phyloP scores from a whole-genome alignment of 495 filamentous ascomycete genomes.

The Tuber magnatum region DNA sequence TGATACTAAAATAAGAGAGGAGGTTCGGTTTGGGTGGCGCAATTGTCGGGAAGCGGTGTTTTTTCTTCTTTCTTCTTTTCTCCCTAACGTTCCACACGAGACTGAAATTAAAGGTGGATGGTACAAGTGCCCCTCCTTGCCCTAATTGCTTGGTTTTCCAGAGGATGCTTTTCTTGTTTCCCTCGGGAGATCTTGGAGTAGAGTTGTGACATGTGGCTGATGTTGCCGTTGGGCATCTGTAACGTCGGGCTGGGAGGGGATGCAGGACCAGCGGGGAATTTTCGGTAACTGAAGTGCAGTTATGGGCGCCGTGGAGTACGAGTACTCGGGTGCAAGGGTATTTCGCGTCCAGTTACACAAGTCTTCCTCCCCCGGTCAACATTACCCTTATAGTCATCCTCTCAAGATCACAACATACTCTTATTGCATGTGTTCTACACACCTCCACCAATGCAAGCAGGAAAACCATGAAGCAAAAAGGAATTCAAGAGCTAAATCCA shows the following conservation, averaged over 20 bases:
- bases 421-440: too few relatives aligned
- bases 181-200: not conserved
- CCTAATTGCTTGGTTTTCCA: not conserved
- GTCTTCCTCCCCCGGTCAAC: too few relatives aligned
- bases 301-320: not conserved
- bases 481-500: too few relatives aligned
- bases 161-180: not conserved
- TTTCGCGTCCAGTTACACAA: too few relatives aligned
- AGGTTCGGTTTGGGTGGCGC: not conserved
- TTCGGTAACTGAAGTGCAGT: not conserved
- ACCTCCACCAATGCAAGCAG: too few relatives aligned
- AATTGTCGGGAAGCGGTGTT: not conserved
- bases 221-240: not conserved
- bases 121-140: not conserved
- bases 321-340: too few relatives aligned
- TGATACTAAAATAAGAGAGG: not conserved
- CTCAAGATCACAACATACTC: too few relatives aligned
- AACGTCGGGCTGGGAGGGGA: not conserved
- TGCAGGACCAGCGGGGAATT: not conserved
- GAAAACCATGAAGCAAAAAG: too few relatives aligned
- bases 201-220: not conserved
- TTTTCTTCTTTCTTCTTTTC: not conserved
- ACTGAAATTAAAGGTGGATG: not conserved
- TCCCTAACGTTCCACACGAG: not conserved
- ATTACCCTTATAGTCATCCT: too few relatives aligned